These are phyloP conservation scores for Bacidia gigantensis DNA, from an alignment of 495 filamentous ascomycete species.

Conservation along the genomic window DNA sequence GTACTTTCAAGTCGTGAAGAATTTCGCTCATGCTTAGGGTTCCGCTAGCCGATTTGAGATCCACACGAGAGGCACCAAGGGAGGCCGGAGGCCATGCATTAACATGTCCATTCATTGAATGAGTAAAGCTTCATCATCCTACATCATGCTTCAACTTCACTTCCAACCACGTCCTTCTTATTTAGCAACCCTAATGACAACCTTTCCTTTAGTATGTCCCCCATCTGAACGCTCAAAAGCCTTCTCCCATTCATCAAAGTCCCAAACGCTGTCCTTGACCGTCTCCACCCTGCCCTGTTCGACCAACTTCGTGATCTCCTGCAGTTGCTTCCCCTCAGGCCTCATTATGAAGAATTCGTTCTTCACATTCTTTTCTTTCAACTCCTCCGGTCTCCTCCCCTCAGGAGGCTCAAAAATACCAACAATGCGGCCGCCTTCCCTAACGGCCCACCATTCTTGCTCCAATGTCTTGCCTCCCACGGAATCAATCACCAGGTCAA, in stretches of 20 bases:
- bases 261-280: conserved; percentile 36
- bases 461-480: conserved; percentile 31
- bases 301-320: conserved; percentile 29
- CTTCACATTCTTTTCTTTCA: conserved; percentile 19
- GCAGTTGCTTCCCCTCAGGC: conserved; percentile 28
- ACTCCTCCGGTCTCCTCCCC: conserved; percentile 25
- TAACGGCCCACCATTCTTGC: conserved; percentile 34
- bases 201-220: conserved; percentile 30
- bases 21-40: no score
- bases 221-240: conserved; percentile 33
- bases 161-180: no score
- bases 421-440: conserved; percentile 30
- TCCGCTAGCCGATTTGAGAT: no score
- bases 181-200: conserved; percentile 25
- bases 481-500: conserved; percentile 41
- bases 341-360: conserved; percentile 34
- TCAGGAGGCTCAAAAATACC: conserved; percentile 40
- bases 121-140: no score
- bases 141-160: no score
- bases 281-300: conserved; percentile 27
- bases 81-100: no score
- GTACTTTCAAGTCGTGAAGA: no score
- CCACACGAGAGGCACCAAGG: no score
- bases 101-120: no score
- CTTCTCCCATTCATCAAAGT: conserved; percentile 31